These are phyloP conservation scores for Poterioochromonas sp. DNA, from an alignment of 352 stramenopile genomes.

Conservation along the genomic window DNA sequence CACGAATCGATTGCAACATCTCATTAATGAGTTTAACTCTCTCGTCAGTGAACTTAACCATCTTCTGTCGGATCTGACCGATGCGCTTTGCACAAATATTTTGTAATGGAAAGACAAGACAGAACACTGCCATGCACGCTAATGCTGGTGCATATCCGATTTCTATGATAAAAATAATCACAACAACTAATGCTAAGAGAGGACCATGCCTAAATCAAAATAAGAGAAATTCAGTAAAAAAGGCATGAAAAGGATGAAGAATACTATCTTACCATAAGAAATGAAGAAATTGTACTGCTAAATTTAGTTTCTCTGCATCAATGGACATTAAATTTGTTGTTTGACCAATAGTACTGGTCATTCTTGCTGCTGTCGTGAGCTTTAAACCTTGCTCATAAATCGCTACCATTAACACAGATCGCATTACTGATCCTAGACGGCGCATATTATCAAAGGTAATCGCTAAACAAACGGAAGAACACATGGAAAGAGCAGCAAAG, in stretches of 20 bases:
- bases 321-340: constrained; percentile 23
- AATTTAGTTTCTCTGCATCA: constrained; percentile 13
- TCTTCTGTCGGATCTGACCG: not conserved
- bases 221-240: not conserved
- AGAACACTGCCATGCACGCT: not conserved
- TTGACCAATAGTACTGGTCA: not conserved
- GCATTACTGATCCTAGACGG: not conserved
- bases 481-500: not conserved
- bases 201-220: not conserved
- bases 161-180: not conserved
- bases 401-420: not conserved
- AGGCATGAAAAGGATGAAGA: not conserved
- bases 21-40: constrained; percentile 24
- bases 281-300: constrained; percentile 20
- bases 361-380: not conserved
- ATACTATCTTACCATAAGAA: constrained; percentile 17
- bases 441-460: not conserved
- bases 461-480: not conserved
- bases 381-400: not conserved
- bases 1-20: constrained; percentile 5
- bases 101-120: not conserved
- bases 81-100: not conserved
- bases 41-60: constrained; percentile 10
- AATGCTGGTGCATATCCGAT: constrained; percentile 12
- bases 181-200: not conserved